Evolutionary conservation across 1,284 basidiomycete genomes (phyloP).

Genomic region (Heterobasidion irregulare): DNA sequence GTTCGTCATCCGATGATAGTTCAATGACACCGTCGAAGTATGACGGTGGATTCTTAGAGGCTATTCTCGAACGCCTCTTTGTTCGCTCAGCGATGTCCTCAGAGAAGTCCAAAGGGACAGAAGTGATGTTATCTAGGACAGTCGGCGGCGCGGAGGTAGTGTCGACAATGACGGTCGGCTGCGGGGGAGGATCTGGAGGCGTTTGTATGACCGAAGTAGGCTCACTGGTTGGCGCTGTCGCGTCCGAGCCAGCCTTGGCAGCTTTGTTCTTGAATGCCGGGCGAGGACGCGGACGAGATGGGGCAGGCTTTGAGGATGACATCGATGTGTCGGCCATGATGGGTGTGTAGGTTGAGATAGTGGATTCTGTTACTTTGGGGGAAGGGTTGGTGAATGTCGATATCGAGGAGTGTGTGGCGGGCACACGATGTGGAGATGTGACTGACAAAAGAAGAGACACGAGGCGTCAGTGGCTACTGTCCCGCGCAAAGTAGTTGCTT

Average conservation of each 20-base stretch:
- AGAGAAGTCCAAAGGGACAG: constrained; percentile 12
- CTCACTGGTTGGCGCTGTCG: constrained; percentile 7
- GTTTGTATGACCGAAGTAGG: constrained; percentile 5
- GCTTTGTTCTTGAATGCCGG: constrained; percentile 12
- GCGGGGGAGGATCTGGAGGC: constrained; percentile 4
- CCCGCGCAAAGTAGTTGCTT: no score
- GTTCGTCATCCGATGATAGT: constrained; percentile 21
- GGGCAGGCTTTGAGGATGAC: constrained; percentile 6
- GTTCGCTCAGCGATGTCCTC: constrained; percentile 36
- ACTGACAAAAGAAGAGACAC: not conserved
- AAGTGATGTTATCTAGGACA: constrained; percentile 4
- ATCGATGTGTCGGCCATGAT: not conserved
- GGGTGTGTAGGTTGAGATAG: constrained; percentile 1
- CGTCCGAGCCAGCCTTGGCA: not conserved
- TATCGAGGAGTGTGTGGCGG: not conserved
- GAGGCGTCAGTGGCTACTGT: not conserved
- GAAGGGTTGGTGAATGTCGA: constrained; percentile 1
- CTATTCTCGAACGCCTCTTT: constrained; percentile 30
- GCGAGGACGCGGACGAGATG: constrained; percentile 15
- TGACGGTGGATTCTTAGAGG: constrained; percentile 7
- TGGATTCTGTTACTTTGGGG: not conserved
- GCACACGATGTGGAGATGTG: not conserved
- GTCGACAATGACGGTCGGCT: constrained; percentile 1
- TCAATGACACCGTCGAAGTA: constrained; percentile 19
- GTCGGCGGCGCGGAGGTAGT: not conserved